Conservation (phyloP, 2,329 filamentous ascomycete genomes). For the Rhynchosporium graminicola region DNA sequence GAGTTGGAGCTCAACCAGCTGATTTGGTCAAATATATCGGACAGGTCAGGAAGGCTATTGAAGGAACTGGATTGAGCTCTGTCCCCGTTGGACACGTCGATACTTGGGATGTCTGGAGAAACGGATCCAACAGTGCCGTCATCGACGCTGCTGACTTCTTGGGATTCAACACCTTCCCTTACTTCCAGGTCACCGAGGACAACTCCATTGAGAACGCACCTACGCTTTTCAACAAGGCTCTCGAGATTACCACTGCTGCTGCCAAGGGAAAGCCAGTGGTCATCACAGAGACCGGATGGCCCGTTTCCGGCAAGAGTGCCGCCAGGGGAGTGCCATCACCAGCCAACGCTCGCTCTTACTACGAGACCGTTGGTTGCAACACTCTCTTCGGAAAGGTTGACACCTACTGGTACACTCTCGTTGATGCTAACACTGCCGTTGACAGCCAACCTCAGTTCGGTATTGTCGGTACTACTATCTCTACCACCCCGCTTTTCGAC, state of each 20-base stretch:
- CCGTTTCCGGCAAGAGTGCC: conserved; percentile 5
- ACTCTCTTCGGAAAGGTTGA: conserved; percentile 17
- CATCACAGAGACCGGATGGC: conserved; percentile 20
- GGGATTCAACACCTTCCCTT: conserved; percentile 79
- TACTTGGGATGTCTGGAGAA: conserved; percentile 78
- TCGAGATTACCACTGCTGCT: conserved; percentile 5
- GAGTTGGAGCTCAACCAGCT: conserved; percentile 59
- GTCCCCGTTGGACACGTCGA: conserved; percentile 78
- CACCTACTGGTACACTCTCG: conserved; percentile 21
- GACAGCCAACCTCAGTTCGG: conserved; percentile 17
- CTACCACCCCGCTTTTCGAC: conserved; percentile 13
- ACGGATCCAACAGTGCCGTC: conserved; percentile 68
- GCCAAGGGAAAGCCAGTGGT: conserved; percentile 18
- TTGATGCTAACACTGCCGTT: conserved; percentile 14
- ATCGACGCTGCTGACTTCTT: conserved; percentile 72
- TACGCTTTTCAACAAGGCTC: conserved; percentile 15
- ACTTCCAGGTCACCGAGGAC: conserved; percentile 52
- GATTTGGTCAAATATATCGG: conserved; percentile 69
- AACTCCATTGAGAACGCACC: conserved; percentile 15
- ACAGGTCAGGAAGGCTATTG: conserved; percentile 63
- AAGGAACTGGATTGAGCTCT: conserved; percentile 57
- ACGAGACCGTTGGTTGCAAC: conserved; percentile 17
- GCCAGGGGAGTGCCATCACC: conserved; percentile 2
- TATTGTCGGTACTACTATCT: conserved; percentile 15
- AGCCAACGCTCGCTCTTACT: conserved; percentile 13